These are phyloP conservation scores for Pseudomassariella vexata DNA, from an alignment of 2,329 filamentous ascomycete genomes.

Conservation along the genomic window DNA sequence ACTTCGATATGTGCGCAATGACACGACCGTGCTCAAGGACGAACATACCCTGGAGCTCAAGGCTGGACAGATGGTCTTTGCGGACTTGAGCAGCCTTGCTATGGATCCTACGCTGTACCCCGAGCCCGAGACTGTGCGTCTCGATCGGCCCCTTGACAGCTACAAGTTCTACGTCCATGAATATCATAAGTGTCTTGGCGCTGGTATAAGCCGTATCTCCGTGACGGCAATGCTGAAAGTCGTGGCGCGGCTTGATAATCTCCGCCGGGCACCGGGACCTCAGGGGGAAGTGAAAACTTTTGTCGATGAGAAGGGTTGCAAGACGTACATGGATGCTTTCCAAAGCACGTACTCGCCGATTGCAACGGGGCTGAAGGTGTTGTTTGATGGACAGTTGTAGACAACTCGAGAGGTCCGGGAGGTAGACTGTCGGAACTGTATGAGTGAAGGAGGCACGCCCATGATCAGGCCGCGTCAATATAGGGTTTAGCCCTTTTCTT, in stretches of 20 bases:
- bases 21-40: constrained; percentile 31
- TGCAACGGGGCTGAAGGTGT: no score
- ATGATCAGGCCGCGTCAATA: no score
- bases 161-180: constrained; percentile 50
- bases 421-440: no score
- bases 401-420: no score
- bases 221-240: constrained; percentile 17
- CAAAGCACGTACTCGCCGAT: no score
- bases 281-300: constrained; percentile 19
- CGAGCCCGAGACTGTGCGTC: constrained; percentile 40
- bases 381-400: no score
- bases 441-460: no score
- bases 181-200: constrained; percentile 44
- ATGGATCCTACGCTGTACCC: constrained; percentile 43
- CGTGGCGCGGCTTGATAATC: constrained; percentile 16
- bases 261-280: constrained; percentile 14
- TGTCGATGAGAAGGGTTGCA: no score
- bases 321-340: no score
- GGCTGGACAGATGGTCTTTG: constrained; percentile 29
- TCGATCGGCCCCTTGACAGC: constrained; percentile 41
- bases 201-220: constrained; percentile 30
- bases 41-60: constrained; percentile 23
- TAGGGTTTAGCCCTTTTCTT: no score
- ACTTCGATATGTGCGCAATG: neutral
- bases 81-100: constrained; percentile 43